Evolutionary conservation across 2,329 filamentous ascomycete genomes (phyloP), one percentile per base, ranked within the genome.

Genomic region (Paraphaeosphaeria minitans): DNA sequence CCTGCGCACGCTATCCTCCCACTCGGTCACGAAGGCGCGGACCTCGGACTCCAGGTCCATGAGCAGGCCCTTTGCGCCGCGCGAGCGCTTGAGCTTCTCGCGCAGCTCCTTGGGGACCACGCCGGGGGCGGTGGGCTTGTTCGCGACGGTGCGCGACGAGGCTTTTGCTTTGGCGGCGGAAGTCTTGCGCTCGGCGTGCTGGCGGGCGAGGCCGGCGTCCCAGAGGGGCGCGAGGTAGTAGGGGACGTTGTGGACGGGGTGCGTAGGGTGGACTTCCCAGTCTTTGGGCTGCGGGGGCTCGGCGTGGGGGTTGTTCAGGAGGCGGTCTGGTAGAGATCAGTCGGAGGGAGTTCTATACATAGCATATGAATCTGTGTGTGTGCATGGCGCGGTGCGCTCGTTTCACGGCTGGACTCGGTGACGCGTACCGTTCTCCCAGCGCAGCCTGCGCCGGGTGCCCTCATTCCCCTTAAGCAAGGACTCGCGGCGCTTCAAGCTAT

Each of bases 141-240:
- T 76, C 16, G 71, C 71, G 4, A 75, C 67, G 0, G 70, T 78
- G 29, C 75, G 72, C 35, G 70, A 62, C 13, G 73, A 69, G 31
- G 72, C 62, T 55, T 78, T 77, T 22, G 68, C 75, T 65, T 71
- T 68, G 4, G 66, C 59, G 31, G 62, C 61, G 22, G 70, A 81
- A n/a, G 63, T 61, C 58, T 73, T 74, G 62, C 73, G 70, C 51
- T 69, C 67, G 81, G 87, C 56, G 79, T 75, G 62, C 79, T 81
- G 56, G 22, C 72, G 72, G 14, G 78, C 77, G 47, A 80, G 78
- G 24, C 79, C 76, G 1, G 84, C 82, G 68, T 97, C 93, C 92
- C 93, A 97, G 62, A 92, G 85, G 16, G 90, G 87, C 2, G 94
- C 94, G 56, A 97, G 83, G 72, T 94, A 93, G 80, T 98, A 98